Evolutionary conservation across 2,329 filamentous ascomycete species (phyloP), one percentile per base, ranked within the genome.

Genomic region (Periconia macrospinosa): DNA sequence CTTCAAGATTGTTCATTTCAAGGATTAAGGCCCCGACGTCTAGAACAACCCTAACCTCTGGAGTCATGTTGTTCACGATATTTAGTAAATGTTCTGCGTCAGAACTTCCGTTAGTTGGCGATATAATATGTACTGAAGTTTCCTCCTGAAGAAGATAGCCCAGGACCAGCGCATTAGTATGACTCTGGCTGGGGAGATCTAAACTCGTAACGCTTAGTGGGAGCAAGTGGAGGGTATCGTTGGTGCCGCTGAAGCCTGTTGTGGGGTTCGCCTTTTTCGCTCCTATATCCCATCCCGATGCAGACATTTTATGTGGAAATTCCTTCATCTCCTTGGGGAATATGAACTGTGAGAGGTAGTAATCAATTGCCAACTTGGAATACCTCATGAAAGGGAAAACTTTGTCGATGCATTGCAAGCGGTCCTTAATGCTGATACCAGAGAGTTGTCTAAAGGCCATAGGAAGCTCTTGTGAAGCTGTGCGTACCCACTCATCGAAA

Each of bases 161-260:
- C 0, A 91, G 62, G 0, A 91, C 87, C 6, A 85, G 65, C 0
- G 88, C 87, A 57, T 90, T 90, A 0, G 88, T 92, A 49, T 89
- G 84, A 1, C 71, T 73, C 37, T 88, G 83, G 0, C 73, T 70
- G 0, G 70, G 62, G 0, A 87, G 73, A 33, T 89, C 83, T 0
- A 81, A 69, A 27, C 89, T 84, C 1, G 72, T 61, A 0, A 90
- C 77, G 0, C 62, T 72, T 0, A 87, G 60, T 0, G 87, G 87
- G 0, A 91, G 73, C 0, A 86, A 62, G 14, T 78, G 73, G 11
- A 78, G 69, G 0, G 82, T 84, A 58, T 91, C 87, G 20, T 85
- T 87, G 0, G 88, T 91, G 0, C 88, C 87, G 50, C 84, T 88
- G 62, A 91, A 91, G 0, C 88, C 88, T 0, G 84, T 86, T 0